These are phyloP conservation scores for Amaranthus cruentus DNA, from an alignment of 148 eudicot species.

Conservation along the genomic window DNA sequence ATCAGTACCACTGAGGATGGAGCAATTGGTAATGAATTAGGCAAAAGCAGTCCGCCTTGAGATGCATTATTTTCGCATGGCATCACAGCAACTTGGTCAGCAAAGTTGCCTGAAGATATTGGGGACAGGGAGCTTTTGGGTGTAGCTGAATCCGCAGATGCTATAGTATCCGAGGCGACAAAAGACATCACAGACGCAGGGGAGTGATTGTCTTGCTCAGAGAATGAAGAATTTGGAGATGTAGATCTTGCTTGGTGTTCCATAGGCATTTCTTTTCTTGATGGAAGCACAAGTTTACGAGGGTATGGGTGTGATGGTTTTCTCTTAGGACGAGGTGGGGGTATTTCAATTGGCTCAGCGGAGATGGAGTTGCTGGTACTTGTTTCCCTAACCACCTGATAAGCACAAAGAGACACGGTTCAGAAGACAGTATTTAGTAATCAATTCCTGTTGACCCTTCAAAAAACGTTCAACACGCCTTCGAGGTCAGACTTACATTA, in stretches of 20 bases:
- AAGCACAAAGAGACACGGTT: conserved; percentile 13
- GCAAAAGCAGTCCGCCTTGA: conserved; percentile 26
- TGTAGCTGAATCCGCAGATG: conserved; percentile 36
- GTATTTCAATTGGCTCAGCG: conserved; percentile 64
- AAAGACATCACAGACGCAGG: conserved; percentile 77
- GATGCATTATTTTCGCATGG: conserved; percentile 28
- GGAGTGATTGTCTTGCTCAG: conserved; percentile 56
- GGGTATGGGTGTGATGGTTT: conserved; percentile 93
- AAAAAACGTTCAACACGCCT: conserved; percentile 29
- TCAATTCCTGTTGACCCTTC: conserved; percentile 15
- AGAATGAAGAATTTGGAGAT: conserved; percentile 42
- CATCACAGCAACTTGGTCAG: conserved; percentile 17
- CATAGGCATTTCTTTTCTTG: conserved; percentile 31
- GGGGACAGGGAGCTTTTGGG: conserved; percentile 48
- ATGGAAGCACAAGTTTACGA: conserved; percentile 52
- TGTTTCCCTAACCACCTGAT: conserved; percentile 72
- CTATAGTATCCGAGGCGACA: conserved; percentile 43
- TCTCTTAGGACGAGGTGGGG: conserved; percentile 93
- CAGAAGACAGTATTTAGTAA: not conserved
- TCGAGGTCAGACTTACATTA: conserved; percentile 45
- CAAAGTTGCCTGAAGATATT: conserved; percentile 38
- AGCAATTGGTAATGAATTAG: conserved; percentile 28
- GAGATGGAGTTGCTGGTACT: conserved; percentile 31
- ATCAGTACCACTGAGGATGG: conserved; percentile 47
- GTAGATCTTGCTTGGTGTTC: conserved; percentile 39